Percentiles rank a stretch among this genome's conserved stretches.
These are phyloP conservation scores for Gaertneriomyces semiglobifer DNA, from an alignment of 192 early-diverging fungal species.

Conservation along the genomic window DNA sequence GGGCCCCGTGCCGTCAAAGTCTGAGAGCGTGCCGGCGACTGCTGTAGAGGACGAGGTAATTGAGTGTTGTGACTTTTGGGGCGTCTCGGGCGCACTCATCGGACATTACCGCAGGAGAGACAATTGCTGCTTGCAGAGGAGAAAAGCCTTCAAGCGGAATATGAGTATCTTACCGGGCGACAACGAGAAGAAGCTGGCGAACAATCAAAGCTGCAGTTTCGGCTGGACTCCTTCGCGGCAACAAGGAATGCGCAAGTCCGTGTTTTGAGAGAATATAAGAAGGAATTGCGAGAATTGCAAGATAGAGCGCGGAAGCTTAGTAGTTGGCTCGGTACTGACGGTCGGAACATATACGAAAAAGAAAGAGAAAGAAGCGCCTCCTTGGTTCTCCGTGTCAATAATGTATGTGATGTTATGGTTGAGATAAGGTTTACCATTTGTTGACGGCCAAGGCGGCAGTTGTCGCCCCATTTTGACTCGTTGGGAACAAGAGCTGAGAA, in stretches of 20 bases:
- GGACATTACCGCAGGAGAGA: conserved; percentile 4
- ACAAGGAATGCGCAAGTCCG: conserved; percentile 7
- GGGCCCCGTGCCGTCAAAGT: neutral
- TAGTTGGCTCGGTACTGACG: conserved; percentile 11
- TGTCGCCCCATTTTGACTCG: conserved; percentile 1
- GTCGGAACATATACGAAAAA: conserved; percentile 15
- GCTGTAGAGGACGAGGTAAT: neutral
- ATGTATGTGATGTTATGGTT: no score
- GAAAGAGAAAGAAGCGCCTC: conserved; percentile 18
- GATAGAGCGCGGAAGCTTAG: conserved; percentile 8
- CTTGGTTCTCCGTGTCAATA: conserved; percentile 9
- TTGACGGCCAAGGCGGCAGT: neutral
- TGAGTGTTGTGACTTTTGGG: neutral
- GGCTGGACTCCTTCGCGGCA: conserved; percentile 19
- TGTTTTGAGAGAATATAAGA: conserved; percentile 14
- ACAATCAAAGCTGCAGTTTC: conserved; percentile 23
- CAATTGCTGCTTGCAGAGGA: conserved; percentile 13
- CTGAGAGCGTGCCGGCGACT: neutral
- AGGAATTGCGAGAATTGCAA: conserved; percentile 11
- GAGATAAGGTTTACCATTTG: no score
- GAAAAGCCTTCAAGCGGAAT: conserved; percentile 8
- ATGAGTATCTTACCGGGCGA: neutral
- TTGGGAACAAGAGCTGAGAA: neutral
- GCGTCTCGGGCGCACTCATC: no score
- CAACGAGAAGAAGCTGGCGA: conserved; percentile 27